These are phyloP conservation scores for Puccinia polysora DNA, from an alignment of 1,284 basidiomycete genomes.

Conservation along the genomic window DNA sequence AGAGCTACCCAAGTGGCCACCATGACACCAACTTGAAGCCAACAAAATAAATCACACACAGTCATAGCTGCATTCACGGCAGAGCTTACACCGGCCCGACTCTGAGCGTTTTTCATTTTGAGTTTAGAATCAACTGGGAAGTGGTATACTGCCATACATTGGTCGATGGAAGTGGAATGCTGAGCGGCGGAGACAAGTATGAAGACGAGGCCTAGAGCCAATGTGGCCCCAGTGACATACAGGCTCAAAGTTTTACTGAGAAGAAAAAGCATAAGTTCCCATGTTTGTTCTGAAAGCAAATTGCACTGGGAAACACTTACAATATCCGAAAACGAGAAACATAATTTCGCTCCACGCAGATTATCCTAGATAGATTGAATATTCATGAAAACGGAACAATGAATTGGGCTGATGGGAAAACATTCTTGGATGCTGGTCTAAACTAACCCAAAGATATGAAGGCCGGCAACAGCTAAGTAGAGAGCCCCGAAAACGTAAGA, in stretches of 20 bases:
- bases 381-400: not conserved
- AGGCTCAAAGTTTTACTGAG: constrained; percentile 33
- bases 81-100: not conserved
- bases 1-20: constrained; percentile 17
- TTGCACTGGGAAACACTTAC: not conserved
- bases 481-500: constrained; percentile 35
- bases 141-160: constrained; percentile 40
- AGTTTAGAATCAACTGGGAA: constrained; percentile 24
- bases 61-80: constrained; percentile 41
- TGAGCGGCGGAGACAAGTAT: constrained; percentile 18
- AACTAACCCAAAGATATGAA: constrained; percentile 36
- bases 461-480: constrained; percentile 4
- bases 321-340: constrained; percentile 28
- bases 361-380: constrained; percentile 20
- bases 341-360: constrained; percentile 29
- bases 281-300: not conserved
- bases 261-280: not conserved
- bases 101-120: not conserved
- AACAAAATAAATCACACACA: constrained; percentile 37
- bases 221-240: constrained; percentile 8
- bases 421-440: not conserved
- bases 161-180: constrained; percentile 10
- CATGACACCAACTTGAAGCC: constrained; percentile 40
- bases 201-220: constrained; percentile 4
- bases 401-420: not conserved